These are phyloP conservation scores for Colletotrichum tabaci DNA, from an alignment of 2,329 filamentous ascomycete genomes.

Conservation along the genomic window DNA sequence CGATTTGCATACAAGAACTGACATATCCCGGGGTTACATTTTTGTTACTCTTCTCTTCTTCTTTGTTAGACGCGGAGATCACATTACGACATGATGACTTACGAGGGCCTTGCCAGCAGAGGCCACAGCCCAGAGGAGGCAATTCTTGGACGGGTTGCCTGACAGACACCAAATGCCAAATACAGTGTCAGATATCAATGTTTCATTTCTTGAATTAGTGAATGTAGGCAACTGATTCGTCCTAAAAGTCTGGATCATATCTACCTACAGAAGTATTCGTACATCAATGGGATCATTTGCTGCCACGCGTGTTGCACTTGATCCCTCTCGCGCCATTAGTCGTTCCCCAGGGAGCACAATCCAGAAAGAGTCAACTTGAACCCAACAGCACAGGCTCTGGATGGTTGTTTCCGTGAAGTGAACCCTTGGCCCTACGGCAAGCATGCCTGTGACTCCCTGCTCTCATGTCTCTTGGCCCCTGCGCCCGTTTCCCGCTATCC, in stretches of 20 bases:
- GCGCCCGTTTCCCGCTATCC: neutral
- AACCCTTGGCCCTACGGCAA: neutral
- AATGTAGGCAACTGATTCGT: neutral
- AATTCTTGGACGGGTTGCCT: neutral
- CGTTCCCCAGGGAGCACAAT: neutral
- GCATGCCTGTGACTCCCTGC: neutral
- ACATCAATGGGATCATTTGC: neutral
- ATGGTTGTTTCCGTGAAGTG: neutral
- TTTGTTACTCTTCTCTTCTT: neutral
- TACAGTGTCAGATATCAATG: neutral
- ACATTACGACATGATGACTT: constrained; percentile 10
- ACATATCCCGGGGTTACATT: neutral
- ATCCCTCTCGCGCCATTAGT: neutral
- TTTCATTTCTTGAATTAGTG: neutral
- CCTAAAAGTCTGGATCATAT: neutral
- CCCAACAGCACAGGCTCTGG: neutral
- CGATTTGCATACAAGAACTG: constrained; percentile 29
- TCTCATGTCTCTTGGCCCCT: neutral
- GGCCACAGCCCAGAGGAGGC: neutral
- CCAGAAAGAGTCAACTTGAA: neutral
- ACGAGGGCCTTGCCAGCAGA: neutral
- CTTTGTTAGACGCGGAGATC: neutral
- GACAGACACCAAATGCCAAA: neutral
- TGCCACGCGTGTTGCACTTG: neutral
- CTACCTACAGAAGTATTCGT: constrained; percentile 7